Base-by-base conservation (phyloP, 1,284 basidiomycete genomes). In the Phlebopus sp. region DNA sequence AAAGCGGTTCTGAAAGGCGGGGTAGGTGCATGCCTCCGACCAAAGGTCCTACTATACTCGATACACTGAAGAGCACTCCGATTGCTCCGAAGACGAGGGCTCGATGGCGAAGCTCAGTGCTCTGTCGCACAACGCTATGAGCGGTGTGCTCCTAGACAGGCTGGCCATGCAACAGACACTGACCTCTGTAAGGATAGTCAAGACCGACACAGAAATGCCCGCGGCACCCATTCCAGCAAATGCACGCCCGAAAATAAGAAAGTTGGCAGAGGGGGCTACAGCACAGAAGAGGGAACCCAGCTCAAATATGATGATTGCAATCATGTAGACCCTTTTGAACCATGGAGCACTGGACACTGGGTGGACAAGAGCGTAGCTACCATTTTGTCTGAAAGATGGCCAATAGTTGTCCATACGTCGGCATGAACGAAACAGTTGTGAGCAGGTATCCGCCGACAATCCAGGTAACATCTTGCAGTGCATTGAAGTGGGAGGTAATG, bases 251-350 rank as follows among this genome's bases (percentile, higher is more conserved):
- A 76, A 57, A 44, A 77, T 75, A 39, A 77, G 59, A 21, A 75
- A 63, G 11, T 65, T 56, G 55, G 75, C 72, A 11, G 52, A 66
- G 0, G 70, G 69, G 0, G 79, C 71, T n/a, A 74, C 70, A 32
- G 68, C 79, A 54, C 78, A 81, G 14, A 80, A 55, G 29, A 79
- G 62, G 4, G 71, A 74, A 3, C 79, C 79, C 25, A 78, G 45
- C 17, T 73, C 70, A 32, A 74, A 74, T 37, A 69, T 50, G 32
- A 54, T 27, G 30, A 74, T 68, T 1, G 69, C 58, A 5, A 52
- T 43, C 14, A 72, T 54, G 50, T 64, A 72, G 17, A 65, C 55
- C 43, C 51, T 52, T n/a, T 53, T 63, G 61, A 27, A 53, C 48
- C 19, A 62, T 50, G 38, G 4, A 29, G 10, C 56, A 55, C 2